Evolutionary conservation across 2,329 filamentous ascomycete species (phyloP).

Genomic region (Ramichloridium luteum): DNA sequence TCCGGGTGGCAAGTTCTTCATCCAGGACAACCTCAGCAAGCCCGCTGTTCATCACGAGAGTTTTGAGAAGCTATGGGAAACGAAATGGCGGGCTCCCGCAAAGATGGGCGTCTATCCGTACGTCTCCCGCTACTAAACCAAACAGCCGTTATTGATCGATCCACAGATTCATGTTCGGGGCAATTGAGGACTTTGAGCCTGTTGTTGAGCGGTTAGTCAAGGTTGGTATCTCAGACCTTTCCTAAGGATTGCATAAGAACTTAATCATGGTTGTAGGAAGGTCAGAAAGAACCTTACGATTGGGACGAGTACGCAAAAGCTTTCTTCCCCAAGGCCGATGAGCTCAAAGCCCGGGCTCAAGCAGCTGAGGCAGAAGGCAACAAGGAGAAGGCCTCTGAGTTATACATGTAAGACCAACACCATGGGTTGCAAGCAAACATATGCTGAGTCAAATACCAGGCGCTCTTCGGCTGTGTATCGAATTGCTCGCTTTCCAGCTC

Average conservation of each 20-base stretch:
- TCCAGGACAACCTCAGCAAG: conserved; percentile 33
- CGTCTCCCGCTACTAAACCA: background rate
- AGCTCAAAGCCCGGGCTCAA: conserved; percentile 42
- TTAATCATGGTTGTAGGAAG: conserved; percentile 26
- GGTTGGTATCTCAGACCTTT: conserved; percentile 21
- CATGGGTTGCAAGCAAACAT: background rate
- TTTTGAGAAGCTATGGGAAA: conserved; percentile 50
- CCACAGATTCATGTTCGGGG: conserved; percentile 56
- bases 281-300: conserved; percentile 52
- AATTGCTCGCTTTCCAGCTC: conserved; percentile 57
- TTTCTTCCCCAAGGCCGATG: conserved; percentile 49
- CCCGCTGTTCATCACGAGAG: conserved; percentile 36
- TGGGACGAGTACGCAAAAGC: conserved; percentile 51
- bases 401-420: conserved; percentile 50
- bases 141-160: background rate
- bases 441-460: conserved; percentile 13
- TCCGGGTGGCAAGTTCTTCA: conserved; percentile 28
- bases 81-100: conserved; percentile 56
- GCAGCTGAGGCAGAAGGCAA: conserved; percentile 37
- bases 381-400: conserved; percentile 41
- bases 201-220: conserved; percentile 53
- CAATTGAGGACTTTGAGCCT: conserved; percentile 55
- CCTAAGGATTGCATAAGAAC: background rate
- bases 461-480: conserved; percentile 61
- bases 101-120: conserved; percentile 41